Evolutionary conservation across 2,329 filamentous ascomycete species (phyloP).

Genomic region (Colletotrichum endophyticum): DNA sequence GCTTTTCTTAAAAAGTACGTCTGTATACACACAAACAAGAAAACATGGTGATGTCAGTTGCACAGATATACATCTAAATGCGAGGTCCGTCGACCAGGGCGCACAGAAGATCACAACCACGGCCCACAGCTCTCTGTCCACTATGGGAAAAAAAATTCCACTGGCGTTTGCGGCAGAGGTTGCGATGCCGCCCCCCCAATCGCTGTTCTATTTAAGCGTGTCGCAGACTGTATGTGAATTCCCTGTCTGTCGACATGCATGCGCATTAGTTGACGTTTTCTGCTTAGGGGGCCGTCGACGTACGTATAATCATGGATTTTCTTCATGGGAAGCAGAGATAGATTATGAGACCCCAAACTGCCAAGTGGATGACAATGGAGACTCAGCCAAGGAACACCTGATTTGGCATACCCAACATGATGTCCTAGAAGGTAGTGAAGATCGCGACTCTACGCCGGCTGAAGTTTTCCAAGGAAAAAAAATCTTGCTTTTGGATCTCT

Average conservation of each 20-base stretch:
- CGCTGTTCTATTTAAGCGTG: background rate
- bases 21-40: background rate
- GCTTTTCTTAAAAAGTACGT: background rate
- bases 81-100: background rate
- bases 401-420: accelerated
- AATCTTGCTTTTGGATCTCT: background rate
- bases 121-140: background rate
- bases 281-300: background rate
- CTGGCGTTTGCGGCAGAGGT: background rate
- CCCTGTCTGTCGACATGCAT: background rate
- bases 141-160: background rate
- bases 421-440: background rate
- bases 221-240: background rate
- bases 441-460: background rate
- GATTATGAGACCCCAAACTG: background rate
- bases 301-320: background rate
- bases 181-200: background rate
- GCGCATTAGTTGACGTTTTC: accelerated
- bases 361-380: background rate
- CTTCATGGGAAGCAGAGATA: background rate
- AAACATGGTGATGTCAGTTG: too few species aligned
- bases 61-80: background rate
- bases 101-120: background rate
- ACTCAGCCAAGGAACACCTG: background rate
- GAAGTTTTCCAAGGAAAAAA: background rate